Evolutionary conservation across 2,329 filamentous ascomycete genomes (phyloP).

Genomic region (Massarina eburnea): DNA sequence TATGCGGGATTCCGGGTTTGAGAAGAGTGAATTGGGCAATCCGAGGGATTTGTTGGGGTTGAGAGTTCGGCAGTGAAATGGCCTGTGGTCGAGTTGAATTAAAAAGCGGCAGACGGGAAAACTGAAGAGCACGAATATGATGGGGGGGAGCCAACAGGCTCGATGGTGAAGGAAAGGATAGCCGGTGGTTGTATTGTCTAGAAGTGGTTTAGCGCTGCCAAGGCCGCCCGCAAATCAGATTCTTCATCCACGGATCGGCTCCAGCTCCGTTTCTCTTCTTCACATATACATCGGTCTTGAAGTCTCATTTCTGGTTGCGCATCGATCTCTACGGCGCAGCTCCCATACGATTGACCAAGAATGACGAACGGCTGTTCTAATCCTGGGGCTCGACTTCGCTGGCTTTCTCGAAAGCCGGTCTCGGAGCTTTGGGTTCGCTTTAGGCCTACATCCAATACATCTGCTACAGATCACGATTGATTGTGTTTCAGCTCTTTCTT

Average conservation of each 20-base stretch:
- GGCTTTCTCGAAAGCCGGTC: slow-evolving; percentile 30
- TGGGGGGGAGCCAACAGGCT: too few relatives aligned
- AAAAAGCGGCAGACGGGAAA: too few relatives aligned
- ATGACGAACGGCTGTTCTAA: slow-evolving; percentile 43
- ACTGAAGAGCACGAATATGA: not conserved
- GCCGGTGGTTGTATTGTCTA: not conserved
- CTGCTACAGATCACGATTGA: not conserved
- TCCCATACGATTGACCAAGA: slow-evolving; percentile 40
- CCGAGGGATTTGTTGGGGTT: too few relatives aligned
- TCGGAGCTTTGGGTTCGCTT: slow-evolving; percentile 45
- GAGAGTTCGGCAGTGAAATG: too few relatives aligned
- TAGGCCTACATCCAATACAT: slow-evolving; percentile 39
- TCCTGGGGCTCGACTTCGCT: slow-evolving; percentile 40
- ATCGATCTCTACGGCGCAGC: slow-evolving; percentile 29
- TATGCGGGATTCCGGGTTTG: too few relatives aligned
- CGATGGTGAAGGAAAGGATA: too few relatives aligned
- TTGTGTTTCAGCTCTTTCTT: slow-evolving; percentile 3
- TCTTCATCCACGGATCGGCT: not conserved
- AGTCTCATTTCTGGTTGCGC: slow-evolving; percentile 17
- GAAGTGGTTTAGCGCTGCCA: slow-evolving; percentile 7
- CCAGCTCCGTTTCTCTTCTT: slow-evolving; percentile 2
- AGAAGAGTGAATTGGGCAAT: too few relatives aligned
- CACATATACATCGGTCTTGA: slow-evolving; percentile 19
- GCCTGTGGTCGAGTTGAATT: too few relatives aligned
- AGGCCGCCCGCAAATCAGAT: not conserved